Evolutionary conservation across 2,329 filamentous ascomycete genomes (phyloP).

Genomic region (Pseudogymnoascus destructans): DNA sequence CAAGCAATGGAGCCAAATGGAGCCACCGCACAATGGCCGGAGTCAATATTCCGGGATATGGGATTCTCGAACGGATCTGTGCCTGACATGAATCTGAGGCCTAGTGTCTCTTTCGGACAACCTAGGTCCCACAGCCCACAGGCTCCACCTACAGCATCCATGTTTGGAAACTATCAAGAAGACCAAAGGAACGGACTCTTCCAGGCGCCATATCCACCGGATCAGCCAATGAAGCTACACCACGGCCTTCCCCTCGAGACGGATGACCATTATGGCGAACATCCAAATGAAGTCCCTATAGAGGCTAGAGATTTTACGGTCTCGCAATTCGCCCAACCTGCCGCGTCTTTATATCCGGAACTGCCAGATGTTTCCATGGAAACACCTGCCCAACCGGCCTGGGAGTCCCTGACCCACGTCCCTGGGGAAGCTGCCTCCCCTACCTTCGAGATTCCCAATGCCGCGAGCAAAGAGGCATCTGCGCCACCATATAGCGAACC

Average conservation of each 20-base stretch:
- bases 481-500: background rate
- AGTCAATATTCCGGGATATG: conserved; percentile 2
- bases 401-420: background rate
- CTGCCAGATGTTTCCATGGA: conserved; percentile 1
- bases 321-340: background rate
- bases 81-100: background rate
- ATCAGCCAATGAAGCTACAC: background rate
- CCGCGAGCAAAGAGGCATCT: background rate
- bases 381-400: background rate
- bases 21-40: background rate
- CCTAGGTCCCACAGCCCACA: background rate
- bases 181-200: background rate
- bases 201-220: background rate
- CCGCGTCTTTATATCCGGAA: background rate
- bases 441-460: background rate
- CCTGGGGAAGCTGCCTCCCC: background rate
- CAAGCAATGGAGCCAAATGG: background rate
- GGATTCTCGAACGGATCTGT: background rate
- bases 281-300: background rate
- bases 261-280: background rate
- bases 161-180: background rate
- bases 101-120: background rate
- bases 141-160: background rate
- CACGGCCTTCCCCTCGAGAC: background rate
- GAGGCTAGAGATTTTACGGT: background rate